These are phyloP conservation scores for Colletotrichum somersetense DNA, from an alignment of 2,329 filamentous ascomycete species.

Conservation along the genomic window DNA sequence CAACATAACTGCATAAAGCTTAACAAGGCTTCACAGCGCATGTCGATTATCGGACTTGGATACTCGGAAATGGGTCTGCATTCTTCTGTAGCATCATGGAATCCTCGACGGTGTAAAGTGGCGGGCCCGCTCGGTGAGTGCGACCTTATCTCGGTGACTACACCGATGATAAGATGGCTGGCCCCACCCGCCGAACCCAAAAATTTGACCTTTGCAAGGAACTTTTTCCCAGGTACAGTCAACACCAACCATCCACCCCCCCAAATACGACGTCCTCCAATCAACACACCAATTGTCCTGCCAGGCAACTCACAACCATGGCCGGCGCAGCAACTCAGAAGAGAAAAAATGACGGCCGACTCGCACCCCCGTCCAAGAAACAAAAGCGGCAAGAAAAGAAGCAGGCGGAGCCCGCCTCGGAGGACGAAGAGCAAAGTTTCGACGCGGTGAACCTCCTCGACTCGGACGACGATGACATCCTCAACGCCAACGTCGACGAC, in stretches of 20 bases:
- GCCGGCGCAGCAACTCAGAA: conserved; percentile 50
- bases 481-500: conserved; percentile 66
- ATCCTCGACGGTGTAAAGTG: not conserved
- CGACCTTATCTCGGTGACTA: not conserved
- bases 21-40: too few species aligned
- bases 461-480: conserved; percentile 69
- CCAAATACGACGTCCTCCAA: not conserved
- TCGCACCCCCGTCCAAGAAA: conserved; percentile 63
- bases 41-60: not conserved
- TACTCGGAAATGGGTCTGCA: too few species aligned
- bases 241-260: not conserved
- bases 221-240: conserved; percentile 16
- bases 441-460: conserved; percentile 67
- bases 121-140: not conserved
- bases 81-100: too few species aligned
- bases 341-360: conserved; percentile 50
- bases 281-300: not conserved
- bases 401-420: conserved; percentile 66
- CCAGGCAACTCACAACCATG: conserved; percentile 42
- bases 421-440: conserved; percentile 58
- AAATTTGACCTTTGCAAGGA: conserved; percentile 32
- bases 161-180: conserved; percentile 12
- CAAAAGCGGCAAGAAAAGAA: conserved; percentile 60
- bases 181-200: conserved; percentile 34
- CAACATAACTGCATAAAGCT: too few species aligned